A percentile compares a stretch with the other conserved stretches of the same genome.
Conservation (phyloP, 352 stramenopile genomes). For the Albugo laibachii region DNA sequence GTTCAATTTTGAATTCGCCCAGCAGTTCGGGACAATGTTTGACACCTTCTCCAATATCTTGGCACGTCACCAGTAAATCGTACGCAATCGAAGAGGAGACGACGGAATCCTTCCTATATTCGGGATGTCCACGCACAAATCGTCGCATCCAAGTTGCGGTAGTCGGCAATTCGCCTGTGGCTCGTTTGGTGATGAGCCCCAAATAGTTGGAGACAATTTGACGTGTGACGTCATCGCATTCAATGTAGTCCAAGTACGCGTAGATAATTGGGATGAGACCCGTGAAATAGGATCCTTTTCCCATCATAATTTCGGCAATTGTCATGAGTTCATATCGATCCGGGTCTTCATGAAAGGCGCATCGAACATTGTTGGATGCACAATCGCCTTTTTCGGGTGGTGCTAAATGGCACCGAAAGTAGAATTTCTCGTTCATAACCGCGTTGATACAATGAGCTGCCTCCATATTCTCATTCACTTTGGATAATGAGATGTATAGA, state of each 20-base stretch:
- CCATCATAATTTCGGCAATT: conserved; percentile 92
- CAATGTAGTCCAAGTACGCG: conserved; percentile 95
- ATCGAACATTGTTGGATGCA: conserved; percentile 11
- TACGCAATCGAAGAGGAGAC: conserved; percentile 69
- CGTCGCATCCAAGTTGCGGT: conserved; percentile 93
- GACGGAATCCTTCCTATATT: conserved; percentile 91
- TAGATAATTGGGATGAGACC: conserved; percentile 93
- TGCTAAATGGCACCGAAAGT: conserved; percentile 91
- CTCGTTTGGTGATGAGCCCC: conserved; percentile 85
- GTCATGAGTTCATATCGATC: conserved; percentile 89
- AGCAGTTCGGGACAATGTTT: conserved; percentile 85
- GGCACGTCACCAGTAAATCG: conserved; percentile 90
- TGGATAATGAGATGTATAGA: conserved; percentile 97
- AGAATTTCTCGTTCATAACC: conserved; percentile 91
- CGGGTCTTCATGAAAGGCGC: conserved; percentile 32
- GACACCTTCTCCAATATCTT: conserved; percentile 88
- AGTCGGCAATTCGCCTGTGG: conserved; percentile 90
- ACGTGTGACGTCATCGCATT: conserved; percentile 86
- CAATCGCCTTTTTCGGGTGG: conserved; percentile 62
- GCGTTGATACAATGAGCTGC: conserved; percentile 91
- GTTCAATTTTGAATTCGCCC: conserved; percentile 84
- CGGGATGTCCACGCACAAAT: conserved; percentile 87
- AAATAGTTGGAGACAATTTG: conserved; percentile 52
- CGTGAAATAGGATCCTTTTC: conserved; percentile 92
- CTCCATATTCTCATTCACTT: conserved; percentile 98